Evolutionary conservation across 2,329 filamentous ascomycete genomes (phyloP).

Genomic region (Colletotrichum karsti): DNA sequence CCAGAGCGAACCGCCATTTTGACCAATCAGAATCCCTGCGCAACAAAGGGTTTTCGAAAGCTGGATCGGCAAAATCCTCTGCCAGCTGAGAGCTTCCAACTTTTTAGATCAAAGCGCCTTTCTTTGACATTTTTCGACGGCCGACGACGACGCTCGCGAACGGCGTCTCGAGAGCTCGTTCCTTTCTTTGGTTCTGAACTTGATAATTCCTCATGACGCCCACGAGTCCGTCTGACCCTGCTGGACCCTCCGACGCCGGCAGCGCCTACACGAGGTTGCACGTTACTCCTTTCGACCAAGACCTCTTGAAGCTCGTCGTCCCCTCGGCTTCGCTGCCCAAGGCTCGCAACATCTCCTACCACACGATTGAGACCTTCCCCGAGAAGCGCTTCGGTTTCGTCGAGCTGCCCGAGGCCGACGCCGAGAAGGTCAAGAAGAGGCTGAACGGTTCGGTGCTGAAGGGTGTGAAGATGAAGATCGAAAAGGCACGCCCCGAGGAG

Average conservation of each 20-base stretch:
- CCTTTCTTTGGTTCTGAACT: neutral
- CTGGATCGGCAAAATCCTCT: conserved; percentile 23
- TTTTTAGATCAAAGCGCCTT: neutral
- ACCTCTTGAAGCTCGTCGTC: conserved; percentile 77
- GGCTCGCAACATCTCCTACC: conserved; percentile 87
- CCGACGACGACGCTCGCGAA: conserved; percentile 8
- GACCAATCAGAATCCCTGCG: conserved; percentile 32
- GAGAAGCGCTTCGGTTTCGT: conserved; percentile 92
- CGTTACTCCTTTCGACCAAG: conserved; percentile 84
- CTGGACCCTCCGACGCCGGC: conserved; percentile 21
- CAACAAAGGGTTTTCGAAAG: conserved; percentile 30
- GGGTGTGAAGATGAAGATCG: conserved; percentile 85
- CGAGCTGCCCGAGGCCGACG: conserved; percentile 81
- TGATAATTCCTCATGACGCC: conserved; percentile 22
- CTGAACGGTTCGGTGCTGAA: conserved; percentile 87
- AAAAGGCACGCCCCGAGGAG: conserved; percentile 77
- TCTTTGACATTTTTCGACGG: conserved; percentile 9
- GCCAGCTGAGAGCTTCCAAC: conserved; percentile 2
- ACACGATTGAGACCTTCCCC: conserved; percentile 85
- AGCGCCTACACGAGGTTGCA: conserved; percentile 71
- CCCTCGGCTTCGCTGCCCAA: conserved; percentile 70
- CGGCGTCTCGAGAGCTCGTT: neutral
- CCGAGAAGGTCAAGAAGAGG: conserved; percentile 91
- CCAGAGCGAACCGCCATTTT: neutral
- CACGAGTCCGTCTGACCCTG: neutral